Evolutionary conservation across 2,329 filamentous ascomycete genomes (phyloP), one percentile per base, ranked within the genome.

Genomic region (Orbilia ellipsospora): DNA sequence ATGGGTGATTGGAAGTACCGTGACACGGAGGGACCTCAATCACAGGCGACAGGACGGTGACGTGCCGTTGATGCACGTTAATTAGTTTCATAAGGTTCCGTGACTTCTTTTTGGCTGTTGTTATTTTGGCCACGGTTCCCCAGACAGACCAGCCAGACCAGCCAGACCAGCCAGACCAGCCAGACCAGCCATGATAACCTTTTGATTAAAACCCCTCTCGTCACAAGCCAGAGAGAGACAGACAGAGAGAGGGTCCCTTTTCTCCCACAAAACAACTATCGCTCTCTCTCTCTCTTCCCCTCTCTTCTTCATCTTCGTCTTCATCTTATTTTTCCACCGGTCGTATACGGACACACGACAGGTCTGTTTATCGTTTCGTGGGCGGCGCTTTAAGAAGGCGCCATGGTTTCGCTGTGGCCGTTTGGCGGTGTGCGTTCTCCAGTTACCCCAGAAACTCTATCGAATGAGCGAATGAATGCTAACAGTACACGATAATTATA

Each of bases 371-470:
- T 18, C 18, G 50, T 44, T 23, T 20, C 54, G 60, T 18, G 40
- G 23, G 60, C 28, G 42, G 60, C 60, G 31, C 52, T 64, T 23
- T 54, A 52, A 50, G 52, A 52, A 54, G 55, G 48, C 52, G 77
- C 66, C 52, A 79, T 79, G 78, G 74, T 78, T 66, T 77, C 77
- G 56, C 66, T 78, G 42, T 79, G 78, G 78, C 78, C 78, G 48
- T 79, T 78, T 62, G 74, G 78, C 52, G 77, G 72, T 50, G 78
- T 79, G 66, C 60, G 78, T 77, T 64, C 36, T 13, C 16, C n/a
- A n/a, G 16, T 48, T 23, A 20, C 16, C 28, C 44, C 31, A 36
- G 31, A 10, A 36, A 63, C 44, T n/a, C 13, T 7, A 48, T n/a
- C 28, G 36, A 36, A 44, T 36, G 23, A 20, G 42, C 42, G 18